Evolutionary conservation across 177 flowering plant genomes (phyloP).

Genomic region (Vitis hybrid): DNA sequence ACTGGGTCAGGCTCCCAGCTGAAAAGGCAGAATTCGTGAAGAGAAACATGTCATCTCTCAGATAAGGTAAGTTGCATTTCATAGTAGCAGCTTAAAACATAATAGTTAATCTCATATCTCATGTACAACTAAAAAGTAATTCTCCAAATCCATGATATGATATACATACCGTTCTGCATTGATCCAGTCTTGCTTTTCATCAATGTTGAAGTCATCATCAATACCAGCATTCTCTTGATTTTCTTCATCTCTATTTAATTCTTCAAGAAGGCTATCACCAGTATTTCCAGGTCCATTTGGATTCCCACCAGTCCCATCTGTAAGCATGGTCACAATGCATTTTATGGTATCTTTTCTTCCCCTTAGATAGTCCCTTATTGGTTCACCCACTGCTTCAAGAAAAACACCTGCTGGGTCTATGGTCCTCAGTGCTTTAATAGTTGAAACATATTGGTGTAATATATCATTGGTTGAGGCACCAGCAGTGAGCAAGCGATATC

Average conservation of each 20-base stretch:
- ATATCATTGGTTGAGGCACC: slow-evolving; percentile 99
- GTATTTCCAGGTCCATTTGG: slow-evolving; percentile 67
- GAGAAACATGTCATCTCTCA: background rate
- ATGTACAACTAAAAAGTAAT: background rate
- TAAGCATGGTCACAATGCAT: slow-evolving; percentile 98
- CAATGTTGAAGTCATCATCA: slow-evolving; percentile 73
- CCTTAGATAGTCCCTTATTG: slow-evolving; percentile 86
- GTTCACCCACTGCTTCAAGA: slow-evolving; percentile 98
- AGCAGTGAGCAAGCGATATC: slow-evolving; percentile 91
- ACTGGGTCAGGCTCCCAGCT: slow-evolving; percentile 99
- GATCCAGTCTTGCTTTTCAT: slow-evolving; percentile 91
- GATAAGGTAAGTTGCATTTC: background rate
- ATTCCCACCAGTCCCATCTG: slow-evolving; percentile 91
- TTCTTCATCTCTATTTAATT: slow-evolving; percentile 92
- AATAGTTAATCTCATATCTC: background rate
- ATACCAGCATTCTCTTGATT: slow-evolving; percentile 59
- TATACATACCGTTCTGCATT: slow-evolving; percentile 60
- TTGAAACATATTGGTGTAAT: slow-evolving; percentile 95
- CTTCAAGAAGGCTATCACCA: slow-evolving; percentile 99
- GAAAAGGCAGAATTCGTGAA: slow-evolving; percentile 10
- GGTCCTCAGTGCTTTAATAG: slow-evolving; percentile 92
- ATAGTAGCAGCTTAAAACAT: background rate
- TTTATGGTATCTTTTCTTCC: slow-evolving; percentile 97
- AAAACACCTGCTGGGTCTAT: slow-evolving; percentile 94
- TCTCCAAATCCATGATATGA: background rate